Percentiles rank a stretch among this genome's conserved stretches.
Evolutionary conservation across 2,329 filamentous ascomycete species (phyloP).

Genomic region (Phoma sp.): DNA sequence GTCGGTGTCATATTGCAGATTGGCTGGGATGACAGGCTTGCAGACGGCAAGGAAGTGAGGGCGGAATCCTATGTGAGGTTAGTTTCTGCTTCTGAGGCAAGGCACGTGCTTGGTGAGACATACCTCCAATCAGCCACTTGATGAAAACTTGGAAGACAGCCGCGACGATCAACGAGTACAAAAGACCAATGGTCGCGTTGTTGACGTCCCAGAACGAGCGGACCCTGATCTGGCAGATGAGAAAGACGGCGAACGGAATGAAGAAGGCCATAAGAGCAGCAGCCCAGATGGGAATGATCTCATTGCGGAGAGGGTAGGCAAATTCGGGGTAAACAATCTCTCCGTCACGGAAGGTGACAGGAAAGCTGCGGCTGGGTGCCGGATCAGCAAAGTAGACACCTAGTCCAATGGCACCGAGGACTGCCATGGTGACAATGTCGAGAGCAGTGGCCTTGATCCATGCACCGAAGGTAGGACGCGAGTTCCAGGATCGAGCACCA

Average conservation of each 20-base stretch:
- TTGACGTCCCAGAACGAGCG: conserved; percentile 62
- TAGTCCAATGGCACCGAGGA: conserved; percentile 70
- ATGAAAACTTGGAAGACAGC: conserved; percentile 80
- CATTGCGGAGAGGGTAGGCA: conserved; percentile 72
- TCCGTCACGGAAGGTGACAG: conserved; percentile 69
- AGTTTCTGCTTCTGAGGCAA: not conserved
- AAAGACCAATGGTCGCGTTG: conserved; percentile 71
- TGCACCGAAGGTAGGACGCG: conserved; percentile 66
- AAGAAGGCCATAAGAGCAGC: conserved; percentile 70
- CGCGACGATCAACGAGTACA: conserved; percentile 72
- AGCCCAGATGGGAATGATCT: conserved; percentile 72
- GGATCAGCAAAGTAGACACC: conserved; percentile 72
- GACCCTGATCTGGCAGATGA: conserved; percentile 71
- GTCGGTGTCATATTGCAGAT: conserved; percentile 33
- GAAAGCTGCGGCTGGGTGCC: conserved; percentile 72
- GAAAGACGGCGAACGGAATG: conserved; percentile 69
- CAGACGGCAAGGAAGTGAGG: conserved; percentile 76
- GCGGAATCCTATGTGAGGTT: conserved; percentile 29
- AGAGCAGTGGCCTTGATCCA: conserved; percentile 73
- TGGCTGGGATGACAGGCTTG: conserved; percentile 63
- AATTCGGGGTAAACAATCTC: conserved; percentile 73
- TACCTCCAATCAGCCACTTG: conserved; percentile 76
- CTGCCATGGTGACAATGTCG: conserved; percentile 71
- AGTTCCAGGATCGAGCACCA: conserved; percentile 34
- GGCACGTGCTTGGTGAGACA: conserved; percentile 35